Evolutionary conservation across 495 filamentous ascomycete species (phyloP), one percentile per base, ranked within the genome.

Genomic region (Haplographium delicatum): DNA sequence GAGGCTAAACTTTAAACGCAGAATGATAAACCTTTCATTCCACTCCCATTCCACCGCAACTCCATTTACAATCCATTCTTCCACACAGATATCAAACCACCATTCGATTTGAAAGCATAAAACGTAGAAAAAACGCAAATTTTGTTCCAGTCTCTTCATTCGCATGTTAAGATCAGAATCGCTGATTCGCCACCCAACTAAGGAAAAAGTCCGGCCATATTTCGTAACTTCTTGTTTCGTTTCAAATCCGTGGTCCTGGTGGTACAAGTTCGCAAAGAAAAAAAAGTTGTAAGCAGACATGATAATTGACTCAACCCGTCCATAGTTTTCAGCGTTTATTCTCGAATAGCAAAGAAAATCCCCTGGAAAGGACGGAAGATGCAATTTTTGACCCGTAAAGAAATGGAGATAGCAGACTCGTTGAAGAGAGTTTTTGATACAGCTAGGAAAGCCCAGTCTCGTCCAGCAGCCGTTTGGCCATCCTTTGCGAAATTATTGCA

Each of bases 381-480:
- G 41, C 24, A 30, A 25, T 33, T 41, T 35, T 55, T 42, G n/a
- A 45, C 10, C 30, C 31, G 27, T 33, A 34, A 40, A 16, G n/a
- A 26, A 42, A 34, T 38, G 41, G 33, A 43, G 47, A 47, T 46
- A 47, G 49, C 26, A 50, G 51, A 60, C 46, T 53, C 45, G 20
- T 39, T 27, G n/a, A n/a, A n/a, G 34, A 56, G 37, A 52, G 15
- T 20, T 60, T 53, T 60, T 60, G 53, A 34, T 56, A 60, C 53
- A 57, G 23, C 25, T 34, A 60, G 18, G 28, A 47, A 56, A 52
- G 22, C 28, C 40, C 24, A 18, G 44, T 53, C 19, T 26, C 45
- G 22, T 59, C 31, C 37, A 37, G 24, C 11, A 34, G 46, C 19
- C 42, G 23, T 15, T n/a, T 1, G 6, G 22, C 10, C 23, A 20